These are phyloP conservation scores for Daldinia decipiens DNA, from an alignment of 495 filamentous ascomycete species.

Conservation along the genomic window DNA sequence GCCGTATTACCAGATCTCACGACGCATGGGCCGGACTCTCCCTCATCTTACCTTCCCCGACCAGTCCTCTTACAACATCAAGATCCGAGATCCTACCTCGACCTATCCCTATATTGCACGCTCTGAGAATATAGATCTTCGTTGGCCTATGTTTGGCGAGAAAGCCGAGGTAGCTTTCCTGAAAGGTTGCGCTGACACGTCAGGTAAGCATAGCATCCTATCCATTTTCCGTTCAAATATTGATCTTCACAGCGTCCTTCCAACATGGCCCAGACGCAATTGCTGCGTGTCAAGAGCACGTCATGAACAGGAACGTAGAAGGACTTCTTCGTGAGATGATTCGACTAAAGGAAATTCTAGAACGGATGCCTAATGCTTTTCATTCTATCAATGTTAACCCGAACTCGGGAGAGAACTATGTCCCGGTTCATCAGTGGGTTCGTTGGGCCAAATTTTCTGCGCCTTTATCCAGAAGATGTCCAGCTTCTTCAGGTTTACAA, in stretches of 20 bases:
- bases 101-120: slow-evolving; percentile 59
- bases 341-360: slow-evolving; percentile 60
- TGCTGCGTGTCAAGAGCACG: slow-evolving; percentile 62
- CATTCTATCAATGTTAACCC: slow-evolving; percentile 64
- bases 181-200: slow-evolving; percentile 56
- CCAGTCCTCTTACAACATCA: slow-evolving; percentile 63
- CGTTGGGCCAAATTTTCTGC: slow-evolving; percentile 62
- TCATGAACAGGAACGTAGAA: slow-evolving; percentile 61
- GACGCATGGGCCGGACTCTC: slow-evolving; percentile 58
- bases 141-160: slow-evolving; percentile 64
- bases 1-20: slow-evolving; percentile 59
- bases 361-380: slow-evolving; percentile 62
- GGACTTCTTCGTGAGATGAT: slow-evolving; percentile 60
- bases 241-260: slow-evolving; percentile 51
- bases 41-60: slow-evolving; percentile 63
- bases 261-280: slow-evolving; percentile 58
- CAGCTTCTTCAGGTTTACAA: slow-evolving; percentile 62
- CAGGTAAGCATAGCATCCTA: slow-evolving; percentile 37
- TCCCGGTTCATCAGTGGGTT: slow-evolving; percentile 54
- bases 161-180: slow-evolving; percentile 61
- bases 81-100: slow-evolving; percentile 57
- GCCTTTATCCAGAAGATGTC: slow-evolving; percentile 60
- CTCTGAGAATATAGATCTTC: slow-evolving; percentile 62
- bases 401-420: slow-evolving; percentile 59
- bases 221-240: slow-evolving; percentile 6